Evolutionary conservation across 2,329 filamentous ascomycete genomes (phyloP).

Genomic region (Xylariaceae sp.): DNA sequence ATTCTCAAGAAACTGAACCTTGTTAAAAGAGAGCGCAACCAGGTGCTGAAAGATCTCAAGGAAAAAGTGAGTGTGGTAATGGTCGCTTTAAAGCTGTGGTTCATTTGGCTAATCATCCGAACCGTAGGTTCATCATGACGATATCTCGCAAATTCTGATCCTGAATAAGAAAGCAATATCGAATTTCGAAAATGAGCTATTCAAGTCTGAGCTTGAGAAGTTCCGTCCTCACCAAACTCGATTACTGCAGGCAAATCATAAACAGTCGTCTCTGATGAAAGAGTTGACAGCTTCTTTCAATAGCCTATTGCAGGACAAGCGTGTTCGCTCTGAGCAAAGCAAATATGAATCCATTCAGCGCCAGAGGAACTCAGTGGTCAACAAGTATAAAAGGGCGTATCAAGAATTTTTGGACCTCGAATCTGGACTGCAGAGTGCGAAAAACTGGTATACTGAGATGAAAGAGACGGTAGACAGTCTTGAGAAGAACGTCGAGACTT

Average conservation of each 20-base stretch:
- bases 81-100: background rate
- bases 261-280: slow-evolving; percentile 90
- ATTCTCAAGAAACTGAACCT: slow-evolving; percentile 86
- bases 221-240: slow-evolving; percentile 90
- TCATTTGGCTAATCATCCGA: slow-evolving; percentile 19
- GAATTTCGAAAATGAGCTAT: slow-evolving; percentile 86
- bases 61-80: slow-evolving; percentile 67
- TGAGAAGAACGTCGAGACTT: slow-evolving; percentile 92
- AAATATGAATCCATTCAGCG: slow-evolving; percentile 88
- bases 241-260: slow-evolving; percentile 88
- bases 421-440: slow-evolving; percentile 80
- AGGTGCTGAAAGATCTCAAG: slow-evolving; percentile 94
- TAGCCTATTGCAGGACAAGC: slow-evolving; percentile 84
- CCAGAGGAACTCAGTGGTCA: slow-evolving; percentile 75
- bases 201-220: slow-evolving; percentile 96
- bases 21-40: slow-evolving; percentile 85
- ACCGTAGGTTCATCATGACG: slow-evolving; percentile 83
- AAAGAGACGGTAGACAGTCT: slow-evolving; percentile 87
- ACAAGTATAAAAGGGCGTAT: slow-evolving; percentile 84
- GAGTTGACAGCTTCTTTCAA: slow-evolving; percentile 87
- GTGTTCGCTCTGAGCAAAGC: slow-evolving; percentile 87
- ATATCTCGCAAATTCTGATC: slow-evolving; percentile 95
- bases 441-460: slow-evolving; percentile 95
- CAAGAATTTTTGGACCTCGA: slow-evolving; percentile 89
- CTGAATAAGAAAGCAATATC: slow-evolving; percentile 96